Evolutionary conservation across 2,329 filamentous ascomycete species (phyloP).

Genomic region (Gnomoniopsis smithogilvyi): DNA sequence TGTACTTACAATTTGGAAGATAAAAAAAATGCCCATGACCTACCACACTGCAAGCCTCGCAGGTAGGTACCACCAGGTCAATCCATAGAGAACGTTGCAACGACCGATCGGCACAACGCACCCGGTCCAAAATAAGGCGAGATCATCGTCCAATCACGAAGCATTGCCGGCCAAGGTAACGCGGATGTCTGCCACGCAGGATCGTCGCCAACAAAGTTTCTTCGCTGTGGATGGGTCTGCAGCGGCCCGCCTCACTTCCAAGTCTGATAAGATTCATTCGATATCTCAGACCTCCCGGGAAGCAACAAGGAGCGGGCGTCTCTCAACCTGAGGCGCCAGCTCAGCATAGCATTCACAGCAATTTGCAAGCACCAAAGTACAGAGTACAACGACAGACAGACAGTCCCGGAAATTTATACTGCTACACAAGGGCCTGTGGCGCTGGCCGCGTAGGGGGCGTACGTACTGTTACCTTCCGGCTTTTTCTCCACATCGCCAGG

Average conservation of each 20-base stretch:
- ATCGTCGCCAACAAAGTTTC: constrained; percentile 17
- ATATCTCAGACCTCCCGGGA: neutral
- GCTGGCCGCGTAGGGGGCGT: neutral
- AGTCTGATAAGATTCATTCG: no score
- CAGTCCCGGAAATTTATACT: constrained; percentile 9
- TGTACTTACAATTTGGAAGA: no score
- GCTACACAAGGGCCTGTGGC: constrained; percentile 12
- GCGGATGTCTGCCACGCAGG: constrained; percentile 2
- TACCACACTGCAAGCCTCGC: neutral
- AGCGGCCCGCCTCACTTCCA: constrained; percentile 16
- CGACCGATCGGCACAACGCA: constrained; percentile 13
- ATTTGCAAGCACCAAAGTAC: no score
- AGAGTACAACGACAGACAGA: no score
- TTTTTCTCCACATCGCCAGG: neutral
- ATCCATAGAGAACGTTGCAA: neutral
- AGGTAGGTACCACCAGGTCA: no score
- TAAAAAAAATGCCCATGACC: neutral
- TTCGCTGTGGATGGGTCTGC: neutral
- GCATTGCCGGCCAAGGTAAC: neutral
- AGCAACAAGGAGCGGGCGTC: constrained; percentile 11
- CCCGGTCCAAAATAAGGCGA: constrained; percentile 17
- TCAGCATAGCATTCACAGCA: constrained; percentile 1
- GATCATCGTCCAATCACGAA: constrained; percentile 15
- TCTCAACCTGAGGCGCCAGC: constrained; percentile 14
- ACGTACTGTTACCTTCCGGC: neutral